A percentile compares a stretch with the other conserved stretches of the same genome.
Conservation (phyloP, 805 yeast species). For the Metschnikowia anglica region DNA sequence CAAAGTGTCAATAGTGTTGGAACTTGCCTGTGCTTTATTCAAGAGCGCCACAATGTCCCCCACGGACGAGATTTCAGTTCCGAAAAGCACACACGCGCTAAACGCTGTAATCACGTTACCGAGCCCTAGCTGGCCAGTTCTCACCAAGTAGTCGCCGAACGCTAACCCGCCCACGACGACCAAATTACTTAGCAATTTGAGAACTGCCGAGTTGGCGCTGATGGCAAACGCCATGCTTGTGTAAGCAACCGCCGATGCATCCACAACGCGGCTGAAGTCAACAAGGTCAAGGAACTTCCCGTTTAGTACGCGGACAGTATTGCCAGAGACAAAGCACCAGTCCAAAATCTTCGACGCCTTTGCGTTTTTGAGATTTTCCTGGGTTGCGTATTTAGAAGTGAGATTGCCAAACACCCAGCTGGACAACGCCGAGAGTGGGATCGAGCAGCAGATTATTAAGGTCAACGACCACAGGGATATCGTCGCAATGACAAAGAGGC, state of each 20-base stretch:
- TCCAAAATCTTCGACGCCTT: constrained; percentile 59
- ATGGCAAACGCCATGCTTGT: constrained; percentile 47
- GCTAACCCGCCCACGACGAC: constrained; percentile 92
- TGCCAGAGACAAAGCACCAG: constrained; percentile 66
- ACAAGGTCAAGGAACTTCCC: constrained; percentile 53
- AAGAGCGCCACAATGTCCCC: constrained; percentile 58
- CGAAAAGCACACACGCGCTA: constrained; percentile 74
- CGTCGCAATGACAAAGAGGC: constrained; percentile 63
- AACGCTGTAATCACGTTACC: constrained; percentile 80
- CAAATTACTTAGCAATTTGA: constrained; percentile 57
- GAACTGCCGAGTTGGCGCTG: constrained; percentile 54
- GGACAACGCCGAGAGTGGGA: constrained; percentile 62
- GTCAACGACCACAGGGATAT: constrained; percentile 85
- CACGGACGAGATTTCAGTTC: constrained; percentile 55
- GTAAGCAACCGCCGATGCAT: constrained; percentile 39
- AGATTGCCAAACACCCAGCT: constrained; percentile 52
- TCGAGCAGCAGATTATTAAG: constrained; percentile 65
- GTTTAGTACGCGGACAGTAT: constrained; percentile 59
- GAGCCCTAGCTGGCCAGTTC: constrained; percentile 47
- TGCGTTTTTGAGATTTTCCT: constrained; percentile 58
- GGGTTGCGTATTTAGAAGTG: constrained; percentile 47
- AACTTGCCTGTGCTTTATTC: constrained; percentile 73
- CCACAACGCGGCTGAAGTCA: constrained; percentile 40
- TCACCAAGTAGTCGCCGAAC: constrained; percentile 77
- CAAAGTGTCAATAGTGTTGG: constrained; percentile 46